Conservation (phyloP, 768 basidiomycete species). For the Cyathus striatus region DNA sequence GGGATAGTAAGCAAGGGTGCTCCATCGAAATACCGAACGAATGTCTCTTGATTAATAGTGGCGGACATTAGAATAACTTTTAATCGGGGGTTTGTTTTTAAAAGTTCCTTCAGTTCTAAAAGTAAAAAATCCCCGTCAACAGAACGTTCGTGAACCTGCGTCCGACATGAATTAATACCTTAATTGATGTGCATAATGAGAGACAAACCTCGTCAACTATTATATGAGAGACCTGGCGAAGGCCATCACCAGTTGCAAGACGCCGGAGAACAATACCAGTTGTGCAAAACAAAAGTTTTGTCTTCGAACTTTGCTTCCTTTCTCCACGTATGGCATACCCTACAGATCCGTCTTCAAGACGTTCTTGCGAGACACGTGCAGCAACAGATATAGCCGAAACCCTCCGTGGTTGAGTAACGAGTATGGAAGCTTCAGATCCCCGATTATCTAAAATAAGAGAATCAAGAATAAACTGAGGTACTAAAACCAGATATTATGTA, state of each 20-base stretch:
- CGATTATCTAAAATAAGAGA: slow-evolving; percentile 57
- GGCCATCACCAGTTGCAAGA: slow-evolving; percentile 65
- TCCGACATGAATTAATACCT: neutral
- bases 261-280: slow-evolving; percentile 89
- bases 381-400: slow-evolving; percentile 89
- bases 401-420: slow-evolving; percentile 87
- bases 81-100: slow-evolving; percentile 56
- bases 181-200: neutral
- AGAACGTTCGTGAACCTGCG: slow-evolving; percentile 85
- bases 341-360: slow-evolving; percentile 69
- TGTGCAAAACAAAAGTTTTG: slow-evolving; percentile 85
- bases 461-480: slow-evolving; percentile 89
- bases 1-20: slow-evolving; percentile 84
- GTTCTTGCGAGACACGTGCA: slow-evolving; percentile 78
- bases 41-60: slow-evolving; percentile 89
- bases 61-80: slow-evolving; percentile 92
- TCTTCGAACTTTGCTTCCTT: slow-evolving; percentile 56
- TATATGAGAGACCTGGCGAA: slow-evolving; percentile 74
- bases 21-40: slow-evolving; percentile 73
- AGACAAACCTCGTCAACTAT: slow-evolving; percentile 78
- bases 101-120: slow-evolving; percentile 74
- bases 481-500: slow-evolving; percentile 26
- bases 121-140: slow-evolving; percentile 89
- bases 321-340: slow-evolving; percentile 92
- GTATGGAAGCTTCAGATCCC: slow-evolving; percentile 67